Conservation (phyloP, 2,329 filamentous ascomycete species). For the Trichoderma sp. region DNA sequence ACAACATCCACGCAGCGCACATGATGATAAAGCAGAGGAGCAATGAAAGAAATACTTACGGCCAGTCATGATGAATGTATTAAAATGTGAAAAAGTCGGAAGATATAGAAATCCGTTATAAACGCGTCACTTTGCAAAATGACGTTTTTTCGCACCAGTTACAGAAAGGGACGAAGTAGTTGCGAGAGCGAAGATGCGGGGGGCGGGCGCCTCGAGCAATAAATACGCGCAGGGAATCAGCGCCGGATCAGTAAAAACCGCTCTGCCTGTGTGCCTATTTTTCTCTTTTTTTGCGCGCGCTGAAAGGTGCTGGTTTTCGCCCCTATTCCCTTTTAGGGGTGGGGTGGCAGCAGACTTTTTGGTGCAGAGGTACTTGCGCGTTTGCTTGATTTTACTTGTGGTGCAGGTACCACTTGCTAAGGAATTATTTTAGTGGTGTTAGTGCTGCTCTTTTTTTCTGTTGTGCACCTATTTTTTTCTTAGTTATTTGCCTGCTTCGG, state of each 20-base stretch:
- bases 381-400: conserved; percentile 1
- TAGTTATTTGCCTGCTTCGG: neutral
- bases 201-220: conserved; percentile 30
- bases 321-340: conserved; percentile 23
- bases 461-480: conserved; percentile 5
- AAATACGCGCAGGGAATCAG: conserved; percentile 44
- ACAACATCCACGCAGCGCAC: neutral
- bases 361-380: conserved; percentile 14
- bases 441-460: neutral
- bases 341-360: conserved; percentile 17
- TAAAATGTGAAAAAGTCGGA: conserved; percentile 21
- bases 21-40: neutral
- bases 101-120: conserved; percentile 16
- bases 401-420: conserved; percentile 11
- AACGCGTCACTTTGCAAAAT: conserved; percentile 3
- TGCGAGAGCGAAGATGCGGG: conserved; percentile 31
- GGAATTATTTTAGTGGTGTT: neutral
- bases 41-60: conserved; percentile 55
- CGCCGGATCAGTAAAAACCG: conserved; percentile 26
- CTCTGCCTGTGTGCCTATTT: neutral
- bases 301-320: no score
- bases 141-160: neutral
- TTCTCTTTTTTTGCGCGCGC: neutral
- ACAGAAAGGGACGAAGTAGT: conserved; percentile 20
- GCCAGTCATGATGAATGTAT: conserved; percentile 63